phyloP scores from a whole-genome alignment of 106 monocot species.

The Apostasia shenzhenica region DNA sequence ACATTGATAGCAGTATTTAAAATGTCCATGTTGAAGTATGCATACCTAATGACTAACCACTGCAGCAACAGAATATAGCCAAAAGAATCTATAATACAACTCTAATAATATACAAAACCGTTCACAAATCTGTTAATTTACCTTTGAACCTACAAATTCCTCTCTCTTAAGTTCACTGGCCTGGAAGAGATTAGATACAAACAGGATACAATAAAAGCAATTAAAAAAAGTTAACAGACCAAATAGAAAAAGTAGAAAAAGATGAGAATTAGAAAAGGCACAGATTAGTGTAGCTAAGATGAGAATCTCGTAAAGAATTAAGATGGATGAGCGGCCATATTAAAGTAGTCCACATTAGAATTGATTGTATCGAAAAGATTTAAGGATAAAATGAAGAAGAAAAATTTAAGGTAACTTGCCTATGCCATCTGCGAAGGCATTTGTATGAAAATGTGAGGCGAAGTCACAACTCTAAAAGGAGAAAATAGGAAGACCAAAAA shows the following conservation, averaged over 20 bases:
- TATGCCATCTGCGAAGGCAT: too few relatives aligned
- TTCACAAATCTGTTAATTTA: constrained; percentile 15
- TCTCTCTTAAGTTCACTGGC: constrained; percentile 66
- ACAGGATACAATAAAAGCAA: not conserved
- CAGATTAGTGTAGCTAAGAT: too few relatives aligned
- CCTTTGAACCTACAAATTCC: constrained; percentile 77
- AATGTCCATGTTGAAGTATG: constrained; percentile 52
- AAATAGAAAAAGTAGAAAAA: not conserved
- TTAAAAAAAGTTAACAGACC: not conserved
- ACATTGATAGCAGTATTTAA: constrained; percentile 66
- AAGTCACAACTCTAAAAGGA: too few relatives aligned
- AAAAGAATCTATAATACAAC: not conserved
- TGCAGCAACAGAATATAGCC: constrained; percentile 15
- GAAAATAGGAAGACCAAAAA: too few relatives aligned
- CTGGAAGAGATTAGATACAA: constrained; percentile 19
- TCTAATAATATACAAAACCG: too few relatives aligned
- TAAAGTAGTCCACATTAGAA: not conserved
- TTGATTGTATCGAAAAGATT: too few relatives aligned
- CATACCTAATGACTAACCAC: constrained; percentile 86
- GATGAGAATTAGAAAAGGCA: constrained; percentile 1
- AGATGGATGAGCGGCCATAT: not conserved
- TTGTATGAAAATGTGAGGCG: too few relatives aligned
- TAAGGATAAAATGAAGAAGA: too few relatives aligned
- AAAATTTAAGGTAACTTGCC: too few relatives aligned
- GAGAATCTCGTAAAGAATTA: too few relatives aligned